Conservation (phyloP, 495 filamentous ascomycete genomes). For the Podospora pseudopauciseta region DNA sequence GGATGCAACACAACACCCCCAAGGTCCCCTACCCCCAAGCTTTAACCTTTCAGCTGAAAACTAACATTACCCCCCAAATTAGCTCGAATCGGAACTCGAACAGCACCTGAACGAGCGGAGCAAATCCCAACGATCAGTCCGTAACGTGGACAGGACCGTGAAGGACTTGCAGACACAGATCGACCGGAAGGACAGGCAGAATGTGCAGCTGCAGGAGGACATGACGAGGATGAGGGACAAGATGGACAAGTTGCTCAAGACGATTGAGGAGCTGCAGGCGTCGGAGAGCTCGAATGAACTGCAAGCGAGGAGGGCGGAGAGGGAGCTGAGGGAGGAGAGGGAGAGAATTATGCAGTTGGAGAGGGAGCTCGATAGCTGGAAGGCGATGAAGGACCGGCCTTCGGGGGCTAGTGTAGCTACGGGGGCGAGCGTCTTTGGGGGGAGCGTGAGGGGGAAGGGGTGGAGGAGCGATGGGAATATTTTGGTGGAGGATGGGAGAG, state of each 20-base stretch:
- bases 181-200: constrained; percentile 84
- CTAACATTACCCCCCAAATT: not conserved
- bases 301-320: constrained; percentile 74
- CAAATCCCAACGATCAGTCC: constrained; percentile 77
- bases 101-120: constrained; percentile 70
- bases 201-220: constrained; percentile 74
- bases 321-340: constrained; percentile 83
- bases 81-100: constrained; percentile 94
- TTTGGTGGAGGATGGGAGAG: constrained; percentile 41
- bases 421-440: constrained; percentile 26
- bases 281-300: constrained; percentile 78
- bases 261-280: constrained; percentile 90
- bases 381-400: constrained; percentile 59
- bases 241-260: constrained; percentile 77
- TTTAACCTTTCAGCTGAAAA: constrained; percentile 18
- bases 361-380: constrained; percentile 84
- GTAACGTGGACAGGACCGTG: constrained; percentile 91
- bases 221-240: constrained; percentile 80
- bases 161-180: constrained; percentile 91
- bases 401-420: constrained; percentile 34
- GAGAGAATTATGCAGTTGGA: constrained; percentile 81
- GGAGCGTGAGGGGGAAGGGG: constrained; percentile 36
- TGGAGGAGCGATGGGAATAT: constrained; percentile 21
- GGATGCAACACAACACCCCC: constrained; percentile 3
- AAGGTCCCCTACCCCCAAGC: constrained; percentile 4